phyloP scores from a whole-genome alignment of 306 rosid genomes.

The Delonix regia region DNA sequence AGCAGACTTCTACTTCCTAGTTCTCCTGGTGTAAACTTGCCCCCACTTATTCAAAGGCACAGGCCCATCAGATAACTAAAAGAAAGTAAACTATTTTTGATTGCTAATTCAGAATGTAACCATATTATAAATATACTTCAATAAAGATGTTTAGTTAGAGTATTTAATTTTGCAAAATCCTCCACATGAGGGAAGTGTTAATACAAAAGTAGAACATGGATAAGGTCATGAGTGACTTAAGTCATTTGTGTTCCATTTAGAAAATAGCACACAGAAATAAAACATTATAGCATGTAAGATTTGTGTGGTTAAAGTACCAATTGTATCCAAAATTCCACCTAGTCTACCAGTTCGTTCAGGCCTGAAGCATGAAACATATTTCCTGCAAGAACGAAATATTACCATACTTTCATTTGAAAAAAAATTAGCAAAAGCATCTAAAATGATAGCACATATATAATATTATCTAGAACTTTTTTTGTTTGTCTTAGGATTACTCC shows the following conservation, averaged over 20 bases:
- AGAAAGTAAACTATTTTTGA: neutral
- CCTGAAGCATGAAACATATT: constrained; percentile 78
- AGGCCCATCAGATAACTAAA: too few relatives aligned
- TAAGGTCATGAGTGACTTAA: neutral
- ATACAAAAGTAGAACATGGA: neutral
- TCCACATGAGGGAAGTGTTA: neutral
- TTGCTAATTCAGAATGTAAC: neutral
- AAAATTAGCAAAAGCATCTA: neutral
- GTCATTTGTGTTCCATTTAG: neutral
- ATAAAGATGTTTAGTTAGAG: neutral
- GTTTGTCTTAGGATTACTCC: neutral
- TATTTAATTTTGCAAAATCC: neutral
- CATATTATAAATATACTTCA: too few relatives aligned
- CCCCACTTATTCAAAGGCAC: too few relatives aligned
- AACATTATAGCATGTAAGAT: constrained; percentile 5
- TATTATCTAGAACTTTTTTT: neutral
- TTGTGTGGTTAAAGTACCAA: constrained; percentile 56
- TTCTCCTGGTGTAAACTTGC: too few relatives aligned
- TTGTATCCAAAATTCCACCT: constrained; percentile 69
- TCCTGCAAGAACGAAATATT: constrained; percentile 59
- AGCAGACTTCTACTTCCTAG: too few relatives aligned
- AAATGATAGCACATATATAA: neutral
- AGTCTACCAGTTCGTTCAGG: constrained; percentile 72
- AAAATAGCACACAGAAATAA: neutral
- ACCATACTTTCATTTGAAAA: neutral